Evolutionary conservation across 352 stramenopile genomes (phyloP), one percentile per base, ranked within the genome.

Genomic region (Phytophthora fragariae): DNA sequence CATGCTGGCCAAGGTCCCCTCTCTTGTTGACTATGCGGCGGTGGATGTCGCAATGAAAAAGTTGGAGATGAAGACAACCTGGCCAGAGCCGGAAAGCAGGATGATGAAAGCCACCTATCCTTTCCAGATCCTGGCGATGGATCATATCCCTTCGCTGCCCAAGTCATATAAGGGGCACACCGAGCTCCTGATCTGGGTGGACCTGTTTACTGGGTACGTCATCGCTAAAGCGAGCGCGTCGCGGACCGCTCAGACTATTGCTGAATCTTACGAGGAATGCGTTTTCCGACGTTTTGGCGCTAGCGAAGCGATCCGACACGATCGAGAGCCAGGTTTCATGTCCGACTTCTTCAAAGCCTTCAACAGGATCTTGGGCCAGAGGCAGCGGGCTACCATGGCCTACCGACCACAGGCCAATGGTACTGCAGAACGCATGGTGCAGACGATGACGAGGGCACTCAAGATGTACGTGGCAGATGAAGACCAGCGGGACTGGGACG

Each of bases 61-160:
- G n/a, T n/a, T n/a, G n/a, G n/a, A n/a, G n/a, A n/a, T n/a, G n/a
- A n/a, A n/a, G n/a, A n/a, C n/a, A n/a, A n/a, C n/a, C n/a, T n/a
- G n/a, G n/a, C n/a, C n/a, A n/a, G n/a, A n/a, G n/a, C n/a, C n/a
- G n/a, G n/a, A n/a, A n/a, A n/a, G n/a, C n/a, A n/a, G n/a, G n/a
- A n/a, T n/a, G n/a, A n/a, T n/a, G n/a, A n/a, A n/a, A n/a, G 24
- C 24, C 2, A 27, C 24, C 24, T 27, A 62, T 21, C 52, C 52
- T 12, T 57, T 68, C 24, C 62, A 68, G 15, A 21, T 68, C 19
- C 7, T 68, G 21, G 50, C 35, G 31, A 68, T 62, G 62, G 52
- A 68, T 33, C 62, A 68, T 21, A 68, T 68, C 0, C 52, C 62
- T 7, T 68, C 62, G 47, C 35, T 68, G 12, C 62, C 62, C 31